Base-by-base conservation (phyloP, 495 filamentous ascomycete genomes). In the Hamigera avellanea region DNA sequence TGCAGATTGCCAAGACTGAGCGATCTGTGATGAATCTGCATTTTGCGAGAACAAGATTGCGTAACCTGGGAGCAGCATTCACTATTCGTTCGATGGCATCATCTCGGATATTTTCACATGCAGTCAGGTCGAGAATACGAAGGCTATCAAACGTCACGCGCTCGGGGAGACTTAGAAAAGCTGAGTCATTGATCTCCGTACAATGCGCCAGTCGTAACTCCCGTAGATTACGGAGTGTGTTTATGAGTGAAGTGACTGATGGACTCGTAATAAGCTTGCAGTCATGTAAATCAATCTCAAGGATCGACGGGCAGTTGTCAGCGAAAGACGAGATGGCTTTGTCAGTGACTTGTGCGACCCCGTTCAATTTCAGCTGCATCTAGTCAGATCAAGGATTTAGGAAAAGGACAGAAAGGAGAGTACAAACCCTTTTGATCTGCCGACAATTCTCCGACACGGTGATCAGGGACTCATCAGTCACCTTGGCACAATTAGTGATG, bases 281-380 rank as follows among this genome's bases (percentile, higher is more conserved):
- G 48, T 82, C 78, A 46, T 95, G 82, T 19, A 96, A 75, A 53
- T 99, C 93, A 41, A 96, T 95, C 57, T 99, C 93, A 27, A 99
- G 72, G 21, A 99, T 85, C 34, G 93, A 83, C 6, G 78, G 83
- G 55, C 88, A 96, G 54, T 86, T 74, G 18, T 78, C 66, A 21
- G 93, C 93, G 50, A 96, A 89, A 6, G 86, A 81, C 31, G 84
- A 52, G 47, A 96, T 78, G 2, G 88, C 78, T 14, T 62, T 64
- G 52, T 96, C 82, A 12, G 78, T 84, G 13, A 95, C 59, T 50
- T 91, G 78, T 13, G 52, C 47, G 50, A 93, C 93, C 15, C 86
- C 80, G 54, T 96, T 96, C 35, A 99, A 70, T 72, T 99, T 99
- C 39, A 99, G 69, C 82, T 94, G 54, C 26, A 34, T 2, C 30